A percentile compares a stretch with the other conserved stretches of the same genome.
These are phyloP conservation scores for Thraustochytrium sp. DNA, from an alignment of 352 stramenopile species.

Conservation along the genomic window DNA sequence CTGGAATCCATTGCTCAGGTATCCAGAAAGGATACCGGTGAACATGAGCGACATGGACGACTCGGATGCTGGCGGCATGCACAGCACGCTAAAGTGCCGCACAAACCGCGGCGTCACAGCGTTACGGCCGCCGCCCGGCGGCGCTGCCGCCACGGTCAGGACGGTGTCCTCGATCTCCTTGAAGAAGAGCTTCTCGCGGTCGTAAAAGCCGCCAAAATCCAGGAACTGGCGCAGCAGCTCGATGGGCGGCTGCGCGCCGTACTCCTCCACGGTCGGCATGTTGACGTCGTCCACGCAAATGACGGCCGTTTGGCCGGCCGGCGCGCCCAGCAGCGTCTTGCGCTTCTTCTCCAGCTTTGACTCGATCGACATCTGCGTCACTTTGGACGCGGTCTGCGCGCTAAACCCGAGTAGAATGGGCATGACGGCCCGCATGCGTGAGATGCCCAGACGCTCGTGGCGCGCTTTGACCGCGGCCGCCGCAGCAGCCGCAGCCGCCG, in stretches of 20 bases:
- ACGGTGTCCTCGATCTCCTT: slow-evolving; percentile 88
- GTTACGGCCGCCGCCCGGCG: slow-evolving; percentile 73
- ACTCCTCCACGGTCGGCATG: slow-evolving; percentile 83
- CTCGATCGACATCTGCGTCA: slow-evolving; percentile 87
- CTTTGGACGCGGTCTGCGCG: slow-evolving; percentile 78
- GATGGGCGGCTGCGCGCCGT: slow-evolving; percentile 84
- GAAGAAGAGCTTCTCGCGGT: slow-evolving; percentile 91
- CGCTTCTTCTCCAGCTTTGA: slow-evolving; percentile 92
- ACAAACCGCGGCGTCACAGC: slow-evolving; percentile 80
- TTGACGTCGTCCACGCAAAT: slow-evolving; percentile 94
- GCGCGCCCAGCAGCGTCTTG: slow-evolving; percentile 82
- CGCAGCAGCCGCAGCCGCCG: not conserved
- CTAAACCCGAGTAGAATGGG: slow-evolving; percentile 83
- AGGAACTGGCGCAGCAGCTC: slow-evolving; percentile 87
- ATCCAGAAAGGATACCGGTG: slow-evolving; percentile 78
- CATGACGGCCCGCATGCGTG: slow-evolving; percentile 53
- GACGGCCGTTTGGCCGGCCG: slow-evolving; percentile 72
- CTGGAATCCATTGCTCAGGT: slow-evolving; percentile 68
- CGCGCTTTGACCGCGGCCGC: not conserved
- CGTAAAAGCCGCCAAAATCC: slow-evolving; percentile 89
- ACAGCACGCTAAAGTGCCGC: slow-evolving; percentile 88
- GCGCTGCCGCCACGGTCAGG: slow-evolving; percentile 76
- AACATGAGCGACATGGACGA: slow-evolving; percentile 83
- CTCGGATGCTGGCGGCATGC: slow-evolving; percentile 77
- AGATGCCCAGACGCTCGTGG: slow-evolving; percentile 72